These are phyloP conservation scores for Gossypium bickii DNA, from an alignment of 345 rosid genomes.

Conservation along the genomic window DNA sequence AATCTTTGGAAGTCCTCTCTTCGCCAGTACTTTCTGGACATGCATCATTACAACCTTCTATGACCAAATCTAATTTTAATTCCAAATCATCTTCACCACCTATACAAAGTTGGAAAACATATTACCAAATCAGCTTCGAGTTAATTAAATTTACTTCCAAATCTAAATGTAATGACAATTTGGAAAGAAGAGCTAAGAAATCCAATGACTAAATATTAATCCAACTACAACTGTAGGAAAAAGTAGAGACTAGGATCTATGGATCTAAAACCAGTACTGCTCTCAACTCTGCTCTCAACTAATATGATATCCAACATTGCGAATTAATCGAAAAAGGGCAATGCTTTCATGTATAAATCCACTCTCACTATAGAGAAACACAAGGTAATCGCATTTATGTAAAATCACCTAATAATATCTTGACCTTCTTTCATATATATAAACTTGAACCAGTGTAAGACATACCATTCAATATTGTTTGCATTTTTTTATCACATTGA, in stretches of 20 bases:
- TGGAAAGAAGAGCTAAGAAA: background rate
- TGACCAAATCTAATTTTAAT: slow-evolving; percentile 36
- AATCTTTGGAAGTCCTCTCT: slow-evolving; percentile 3
- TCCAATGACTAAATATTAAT: background rate
- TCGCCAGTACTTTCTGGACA: slow-evolving; percentile 16
- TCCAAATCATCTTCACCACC: slow-evolving; percentile 44
- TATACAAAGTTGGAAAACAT: slow-evolving; percentile 9
- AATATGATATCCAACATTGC: background rate
- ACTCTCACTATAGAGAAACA: background rate
- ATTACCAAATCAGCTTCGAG: background rate
- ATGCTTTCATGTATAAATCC: background rate
- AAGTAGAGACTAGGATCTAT: background rate
- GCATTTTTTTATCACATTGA: slow-evolving; percentile 46
- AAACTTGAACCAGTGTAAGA: background rate
- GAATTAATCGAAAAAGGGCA: background rate
- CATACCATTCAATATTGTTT: slow-evolving; percentile 43
- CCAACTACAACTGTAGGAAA: too few relatives aligned
- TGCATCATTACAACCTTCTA: slow-evolving; percentile 41
- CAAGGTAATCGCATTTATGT: background rate
- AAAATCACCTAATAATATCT: background rate
- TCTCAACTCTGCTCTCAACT: too few relatives aligned
- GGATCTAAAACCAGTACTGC: background rate
- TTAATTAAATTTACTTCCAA: background rate
- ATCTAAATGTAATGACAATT: background rate
- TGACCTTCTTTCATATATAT: background rate